Conservation (phyloP, 1,139 yeast genomes). For the Hemisphaericaspora xylofermentans region DNA sequence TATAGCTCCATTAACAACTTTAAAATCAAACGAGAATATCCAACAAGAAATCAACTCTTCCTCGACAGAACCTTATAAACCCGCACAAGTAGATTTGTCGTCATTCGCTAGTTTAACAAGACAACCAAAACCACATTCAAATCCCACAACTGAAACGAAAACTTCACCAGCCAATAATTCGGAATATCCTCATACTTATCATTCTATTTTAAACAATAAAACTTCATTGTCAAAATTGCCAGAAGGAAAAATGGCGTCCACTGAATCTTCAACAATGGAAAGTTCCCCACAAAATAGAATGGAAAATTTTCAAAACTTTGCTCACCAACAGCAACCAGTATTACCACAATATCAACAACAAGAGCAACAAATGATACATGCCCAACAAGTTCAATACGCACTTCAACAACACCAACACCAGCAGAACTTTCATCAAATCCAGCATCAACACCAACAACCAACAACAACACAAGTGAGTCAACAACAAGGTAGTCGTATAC, state of each 20-base stretch:
- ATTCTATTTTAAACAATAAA: constrained; percentile 5
- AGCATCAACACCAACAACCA: constrained; percentile 4
- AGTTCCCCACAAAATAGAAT: constrained; percentile 11
- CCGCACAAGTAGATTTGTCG: constrained; percentile 54
- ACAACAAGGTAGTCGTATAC: constrained; percentile 13
- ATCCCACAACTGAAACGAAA: constrained; percentile 5
- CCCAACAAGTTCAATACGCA: not conserved
- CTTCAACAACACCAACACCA: constrained; percentile 4
- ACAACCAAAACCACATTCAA: constrained; percentile 30
- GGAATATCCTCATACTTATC: constrained; percentile 1
- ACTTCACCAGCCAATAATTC: constrained; percentile 7
- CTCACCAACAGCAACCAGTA: constrained; percentile 5
- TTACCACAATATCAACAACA: constrained; percentile 8
- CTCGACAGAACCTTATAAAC: constrained; percentile 43
- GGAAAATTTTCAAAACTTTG: constrained; percentile 10
- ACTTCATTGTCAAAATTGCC: constrained; percentile 12
- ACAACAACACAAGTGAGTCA: constrained; percentile 4
- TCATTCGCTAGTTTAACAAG: constrained; percentile 49
- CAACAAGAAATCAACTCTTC: constrained; percentile 2
- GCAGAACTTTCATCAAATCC: too few species aligned
- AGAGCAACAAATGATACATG: constrained; percentile 2
- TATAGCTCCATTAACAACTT: constrained; percentile 1
- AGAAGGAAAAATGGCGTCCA: constrained; percentile 10
- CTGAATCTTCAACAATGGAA: constrained; percentile 5
- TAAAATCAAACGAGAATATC: not conserved